These are phyloP conservation scores for Alternaria gaisen DNA, from an alignment of 2,329 filamentous ascomycete species.

Conservation along the genomic window DNA sequence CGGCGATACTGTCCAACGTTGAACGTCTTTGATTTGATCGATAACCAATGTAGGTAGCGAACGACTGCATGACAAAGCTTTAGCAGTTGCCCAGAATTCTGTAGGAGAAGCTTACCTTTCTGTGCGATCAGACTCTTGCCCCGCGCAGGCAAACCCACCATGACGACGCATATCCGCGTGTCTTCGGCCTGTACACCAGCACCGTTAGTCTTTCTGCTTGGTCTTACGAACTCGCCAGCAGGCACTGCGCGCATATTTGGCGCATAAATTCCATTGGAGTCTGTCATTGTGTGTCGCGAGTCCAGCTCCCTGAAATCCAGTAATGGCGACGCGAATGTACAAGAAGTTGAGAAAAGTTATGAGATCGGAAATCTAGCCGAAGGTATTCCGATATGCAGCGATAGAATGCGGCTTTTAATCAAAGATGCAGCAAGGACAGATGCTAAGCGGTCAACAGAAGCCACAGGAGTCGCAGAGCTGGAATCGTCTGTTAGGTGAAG, in stretches of 20 bases:
- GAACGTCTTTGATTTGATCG: slow-evolving; percentile 91
- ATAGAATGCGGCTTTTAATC: slow-evolving; percentile 29
- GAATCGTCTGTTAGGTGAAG: slow-evolving; percentile 25
- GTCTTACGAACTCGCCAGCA: slow-evolving; percentile 56
- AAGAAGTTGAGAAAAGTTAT: slow-evolving; percentile 30
- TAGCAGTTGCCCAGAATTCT: slow-evolving; percentile 9
- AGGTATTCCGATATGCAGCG: slow-evolving; percentile 41
- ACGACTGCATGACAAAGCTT: slow-evolving; percentile 45
- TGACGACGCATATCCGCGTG: slow-evolving; percentile 96
- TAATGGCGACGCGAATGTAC: slow-evolving; percentile 21
- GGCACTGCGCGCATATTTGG: slow-evolving; percentile 53
- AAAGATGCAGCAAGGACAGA: slow-evolving; percentile 18
- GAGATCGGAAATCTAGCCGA: slow-evolving; percentile 40
- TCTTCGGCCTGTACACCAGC: slow-evolving; percentile 89
- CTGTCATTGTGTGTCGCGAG: slow-evolving; percentile 41
- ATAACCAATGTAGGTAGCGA: slow-evolving; percentile 95
- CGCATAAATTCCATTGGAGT: slow-evolving; percentile 50
- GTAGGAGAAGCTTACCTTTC: slow-evolving; percentile 71
- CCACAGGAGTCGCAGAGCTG: slow-evolving; percentile 12
- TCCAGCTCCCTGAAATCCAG: slow-evolving; percentile 35
- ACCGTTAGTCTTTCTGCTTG: slow-evolving; percentile 63
- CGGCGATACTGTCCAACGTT: slow-evolving; percentile 97
- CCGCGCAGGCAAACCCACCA: slow-evolving; percentile 94
- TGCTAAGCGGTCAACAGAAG: slow-evolving; percentile 31
- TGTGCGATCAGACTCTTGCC: slow-evolving; percentile 98